Percentiles rank a stretch among this genome's conserved stretches.
Conservation (phyloP, 2,329 filamentous ascomycete species). For the Fusarium palustre region DNA sequence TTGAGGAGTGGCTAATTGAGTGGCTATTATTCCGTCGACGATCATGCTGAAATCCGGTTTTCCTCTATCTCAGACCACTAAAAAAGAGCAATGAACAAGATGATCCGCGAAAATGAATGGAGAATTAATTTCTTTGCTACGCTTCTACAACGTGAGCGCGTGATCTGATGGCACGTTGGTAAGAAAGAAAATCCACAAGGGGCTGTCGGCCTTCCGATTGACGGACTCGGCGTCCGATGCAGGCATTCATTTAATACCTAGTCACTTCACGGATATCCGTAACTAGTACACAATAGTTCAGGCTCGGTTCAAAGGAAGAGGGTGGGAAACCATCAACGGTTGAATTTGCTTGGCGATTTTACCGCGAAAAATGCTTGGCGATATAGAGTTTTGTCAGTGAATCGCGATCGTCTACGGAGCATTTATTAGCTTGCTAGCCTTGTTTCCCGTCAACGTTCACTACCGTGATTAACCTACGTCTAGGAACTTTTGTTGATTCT, state of each 20-base stretch:
- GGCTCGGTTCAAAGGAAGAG: background rate
- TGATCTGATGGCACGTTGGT: background rate
- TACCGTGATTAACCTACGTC: background rate
- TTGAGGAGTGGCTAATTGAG: background rate
- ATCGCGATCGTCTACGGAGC: background rate
- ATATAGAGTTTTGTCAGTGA: conserved; percentile 10
- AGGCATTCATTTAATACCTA: background rate
- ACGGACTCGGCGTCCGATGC: conserved; percentile 6
- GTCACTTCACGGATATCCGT: too few species aligned
- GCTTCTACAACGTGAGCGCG: background rate
- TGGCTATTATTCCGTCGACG: conserved; percentile 14
- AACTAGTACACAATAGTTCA: background rate
- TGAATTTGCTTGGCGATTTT: conserved; percentile 4
- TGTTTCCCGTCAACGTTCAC: background rate
- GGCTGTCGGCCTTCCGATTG: conserved; percentile 15
- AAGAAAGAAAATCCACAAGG: background rate
- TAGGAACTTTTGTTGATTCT: background rate
- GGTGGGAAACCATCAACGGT: background rate
- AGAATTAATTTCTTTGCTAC: conserved; percentile 9
- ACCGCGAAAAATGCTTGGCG: conserved; percentile 20
- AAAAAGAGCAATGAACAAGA: background rate
- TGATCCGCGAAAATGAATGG: conserved; percentile 14
- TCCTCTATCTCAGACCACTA: background rate
- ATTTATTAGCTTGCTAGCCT: conserved; percentile 12
- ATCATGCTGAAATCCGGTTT: conserved; percentile 34